phyloP scores from a whole-genome alignment of 345 rosid species.

The Trapa incisa region DNA sequence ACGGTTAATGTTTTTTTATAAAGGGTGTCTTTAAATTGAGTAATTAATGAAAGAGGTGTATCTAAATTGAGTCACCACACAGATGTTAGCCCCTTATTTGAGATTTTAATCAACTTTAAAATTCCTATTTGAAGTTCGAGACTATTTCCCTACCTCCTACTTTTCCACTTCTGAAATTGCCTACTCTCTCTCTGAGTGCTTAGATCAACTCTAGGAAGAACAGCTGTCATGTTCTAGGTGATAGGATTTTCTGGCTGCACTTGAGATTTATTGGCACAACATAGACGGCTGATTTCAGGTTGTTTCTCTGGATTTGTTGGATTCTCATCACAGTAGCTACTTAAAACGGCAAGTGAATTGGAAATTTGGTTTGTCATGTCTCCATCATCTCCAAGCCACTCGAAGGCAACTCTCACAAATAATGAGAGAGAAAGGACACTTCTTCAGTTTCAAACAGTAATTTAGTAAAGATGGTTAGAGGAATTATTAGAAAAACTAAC shows the following conservation, averaged over 20 bases:
- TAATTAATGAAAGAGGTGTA: no score
- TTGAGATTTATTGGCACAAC: slow-evolving; percentile 16
- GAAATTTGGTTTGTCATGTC: slow-evolving; percentile 22
- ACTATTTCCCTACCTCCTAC: no score
- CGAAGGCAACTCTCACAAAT: slow-evolving; percentile 23
- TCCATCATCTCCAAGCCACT: slow-evolving; percentile 20
- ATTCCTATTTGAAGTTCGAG: no score
- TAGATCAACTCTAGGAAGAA: slow-evolving; percentile 28
- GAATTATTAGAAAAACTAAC: neutral
- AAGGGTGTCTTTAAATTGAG: no score
- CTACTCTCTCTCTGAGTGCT: slow-evolving; percentile 47
- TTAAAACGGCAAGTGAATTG: slow-evolving; percentile 11
- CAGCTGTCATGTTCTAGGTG: slow-evolving; percentile 5
- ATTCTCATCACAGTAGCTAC: neutral
- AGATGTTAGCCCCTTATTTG: no score
- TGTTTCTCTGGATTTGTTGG: slow-evolving; percentile 17
- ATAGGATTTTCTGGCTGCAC: slow-evolving; percentile 12
- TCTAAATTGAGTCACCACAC: no score
- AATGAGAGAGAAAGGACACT: neutral
- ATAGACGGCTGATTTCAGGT: slow-evolving; percentile 10
- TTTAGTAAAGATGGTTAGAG: neutral
- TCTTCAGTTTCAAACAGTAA: neutral
- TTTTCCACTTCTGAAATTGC: slow-evolving; percentile 10
- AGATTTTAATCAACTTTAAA: no score
- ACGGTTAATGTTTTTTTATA: no score